phyloP scores from a whole-genome alignment of 768 basidiomycete species.

The Austroboletus eburneus region DNA sequence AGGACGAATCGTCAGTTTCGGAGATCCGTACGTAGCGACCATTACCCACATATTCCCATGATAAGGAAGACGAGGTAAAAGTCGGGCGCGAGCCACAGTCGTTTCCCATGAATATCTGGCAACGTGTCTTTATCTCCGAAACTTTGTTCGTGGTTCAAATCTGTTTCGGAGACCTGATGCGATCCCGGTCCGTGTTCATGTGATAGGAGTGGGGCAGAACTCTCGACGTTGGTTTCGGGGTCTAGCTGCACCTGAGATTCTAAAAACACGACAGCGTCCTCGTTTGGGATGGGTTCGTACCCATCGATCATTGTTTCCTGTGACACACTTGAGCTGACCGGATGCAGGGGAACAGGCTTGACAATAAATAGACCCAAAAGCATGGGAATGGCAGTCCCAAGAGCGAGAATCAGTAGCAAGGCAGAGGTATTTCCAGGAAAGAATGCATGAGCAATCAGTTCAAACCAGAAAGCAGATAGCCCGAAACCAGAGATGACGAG shows the following conservation, averaged over 20 bases:
- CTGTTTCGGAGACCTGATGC: conserved; percentile 22
- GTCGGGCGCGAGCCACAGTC: conserved; percentile 48
- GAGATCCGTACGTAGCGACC: not conserved
- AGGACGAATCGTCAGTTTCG: not conserved
- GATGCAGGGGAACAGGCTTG: conserved; percentile 59
- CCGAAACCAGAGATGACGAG: conserved; percentile 86
- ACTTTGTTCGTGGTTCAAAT: not conserved
- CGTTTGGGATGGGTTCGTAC: conserved; percentile 17
- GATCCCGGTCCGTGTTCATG: conserved; percentile 15
- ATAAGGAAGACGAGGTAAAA: conserved; percentile 63
- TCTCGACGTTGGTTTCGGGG: conserved; percentile 6
- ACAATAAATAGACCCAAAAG: conserved; percentile 72
- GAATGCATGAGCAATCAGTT: conserved; percentile 62
- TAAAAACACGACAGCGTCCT: conserved; percentile 22
- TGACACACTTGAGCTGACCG: conserved; percentile 19
- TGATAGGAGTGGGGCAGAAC: conserved; percentile 21
- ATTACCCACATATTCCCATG: conserved; percentile 50
- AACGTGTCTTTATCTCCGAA: conserved; percentile 20
- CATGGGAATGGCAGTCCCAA: conserved; percentile 80
- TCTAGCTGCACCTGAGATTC: conserved; percentile 8
- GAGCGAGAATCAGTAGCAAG: conserved; percentile 68
- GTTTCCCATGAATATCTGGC: conserved; percentile 45
- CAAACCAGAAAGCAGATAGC: conserved; percentile 88
- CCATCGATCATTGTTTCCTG: conserved; percentile 5
- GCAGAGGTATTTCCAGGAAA: conserved; percentile 78